Conservation (phyloP, 192 early-diverging fungal genomes). For the Pecoramyces ruminantium region DNA sequence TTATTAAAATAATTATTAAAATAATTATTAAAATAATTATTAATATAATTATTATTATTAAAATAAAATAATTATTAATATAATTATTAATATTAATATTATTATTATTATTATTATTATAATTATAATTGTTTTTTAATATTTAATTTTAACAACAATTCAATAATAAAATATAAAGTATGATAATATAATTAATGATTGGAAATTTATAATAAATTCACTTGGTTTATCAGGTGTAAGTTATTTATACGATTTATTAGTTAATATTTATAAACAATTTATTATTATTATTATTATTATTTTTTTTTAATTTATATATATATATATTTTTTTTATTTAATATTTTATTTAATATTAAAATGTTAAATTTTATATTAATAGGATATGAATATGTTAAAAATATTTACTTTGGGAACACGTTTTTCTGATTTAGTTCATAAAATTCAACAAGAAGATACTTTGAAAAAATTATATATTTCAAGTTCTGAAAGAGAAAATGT, state of each 20-base stretch:
- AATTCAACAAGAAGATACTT: neutral
- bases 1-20: too few relatives aligned
- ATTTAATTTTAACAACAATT: too few relatives aligned
- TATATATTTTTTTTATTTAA: neutral
- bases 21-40: too few relatives aligned
- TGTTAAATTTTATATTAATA: too few relatives aligned
- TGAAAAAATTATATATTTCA: neutral
- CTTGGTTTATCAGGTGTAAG: neutral
- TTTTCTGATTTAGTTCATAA: neutral
- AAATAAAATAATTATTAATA: too few relatives aligned
- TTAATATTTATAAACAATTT: too few relatives aligned
- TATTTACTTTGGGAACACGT: neutral
- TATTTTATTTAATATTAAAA: neutral
- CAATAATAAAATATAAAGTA: neutral
- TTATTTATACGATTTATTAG: neutral
- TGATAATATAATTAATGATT: neutral
- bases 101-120: too few relatives aligned
- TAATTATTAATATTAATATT: too few relatives aligned
- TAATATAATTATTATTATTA: too few relatives aligned
- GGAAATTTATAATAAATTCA: neutral
- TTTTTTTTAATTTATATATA: neutral
- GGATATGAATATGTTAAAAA: neutral
- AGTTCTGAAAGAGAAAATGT: neutral
- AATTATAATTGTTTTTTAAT: too few relatives aligned
- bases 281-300: neutral